Percentiles rank a stretch among this genome's conserved stretches.
These are phyloP conservation scores for Paraconiothyrium brasiliense DNA, from an alignment of 2,329 filamentous ascomycete species.

Conservation along the genomic window DNA sequence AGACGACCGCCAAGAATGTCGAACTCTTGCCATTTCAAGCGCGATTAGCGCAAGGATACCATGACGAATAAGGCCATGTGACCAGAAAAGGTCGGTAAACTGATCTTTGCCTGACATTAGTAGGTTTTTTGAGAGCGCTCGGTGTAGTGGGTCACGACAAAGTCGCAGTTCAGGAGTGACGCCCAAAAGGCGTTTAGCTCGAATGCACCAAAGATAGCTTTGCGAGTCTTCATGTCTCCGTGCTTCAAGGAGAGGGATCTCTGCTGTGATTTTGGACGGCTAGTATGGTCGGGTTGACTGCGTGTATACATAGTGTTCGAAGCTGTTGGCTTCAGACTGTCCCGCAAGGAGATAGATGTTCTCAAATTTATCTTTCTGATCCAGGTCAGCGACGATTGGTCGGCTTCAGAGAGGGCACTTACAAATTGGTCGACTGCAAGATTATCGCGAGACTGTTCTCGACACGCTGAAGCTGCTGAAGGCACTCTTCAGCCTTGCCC, in stretches of 20 bases:
- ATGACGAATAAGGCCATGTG: background rate
- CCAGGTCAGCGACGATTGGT: background rate
- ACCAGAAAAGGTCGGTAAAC: background rate
- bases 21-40: background rate
- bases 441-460: background rate
- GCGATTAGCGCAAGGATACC: background rate
- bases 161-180: background rate
- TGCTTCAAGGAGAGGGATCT: background rate
- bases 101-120: background rate
- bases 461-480: too few species aligned
- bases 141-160: background rate
- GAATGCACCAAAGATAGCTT: background rate
- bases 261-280: background rate
- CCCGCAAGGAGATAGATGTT: background rate
- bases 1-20: slow-evolving; percentile 4
- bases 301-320: too few species aligned
- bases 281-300: background rate
- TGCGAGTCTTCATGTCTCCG: background rate
- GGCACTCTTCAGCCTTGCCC: too few species aligned
- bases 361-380: background rate
- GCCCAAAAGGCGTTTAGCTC: background rate
- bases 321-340: too few species aligned
- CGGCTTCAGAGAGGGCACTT: background rate
- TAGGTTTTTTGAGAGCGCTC: background rate
- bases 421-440: background rate